phyloP scores from a whole-genome alignment of 306 rosid genomes.

The Comarum palustre region DNA sequence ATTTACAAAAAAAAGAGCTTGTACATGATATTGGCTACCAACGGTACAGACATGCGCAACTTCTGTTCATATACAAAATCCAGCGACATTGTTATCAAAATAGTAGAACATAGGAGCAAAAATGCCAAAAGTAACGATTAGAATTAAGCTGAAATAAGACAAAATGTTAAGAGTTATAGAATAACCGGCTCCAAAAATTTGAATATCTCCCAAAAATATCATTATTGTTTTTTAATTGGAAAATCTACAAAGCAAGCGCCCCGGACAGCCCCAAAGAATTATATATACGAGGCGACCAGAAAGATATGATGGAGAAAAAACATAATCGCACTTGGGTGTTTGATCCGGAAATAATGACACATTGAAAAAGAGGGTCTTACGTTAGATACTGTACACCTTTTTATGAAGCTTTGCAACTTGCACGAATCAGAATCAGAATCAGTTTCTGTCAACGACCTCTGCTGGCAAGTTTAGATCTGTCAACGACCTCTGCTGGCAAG shows the following conservation, averaged over 20 bases:
- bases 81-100: not conserved
- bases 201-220: conserved; percentile 32
- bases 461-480: conserved; percentile 94
- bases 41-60: not conserved
- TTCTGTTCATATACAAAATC: not conserved
- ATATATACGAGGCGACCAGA: conserved; percentile 39
- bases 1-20: not conserved
- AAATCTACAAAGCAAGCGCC: conserved; percentile 39
- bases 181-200: conserved; percentile 30
- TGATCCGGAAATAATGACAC: conserved; percentile 8
- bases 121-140: not conserved
- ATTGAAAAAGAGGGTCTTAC: conserved; percentile 1
- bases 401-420: conserved; percentile 7
- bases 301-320: conserved; percentile 10
- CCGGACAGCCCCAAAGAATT: conserved; percentile 37
- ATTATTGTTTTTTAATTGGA: conserved; percentile 32
- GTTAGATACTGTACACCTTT: conserved; percentile 30
- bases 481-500: conserved; percentile 83
- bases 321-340: not conserved
- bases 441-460: conserved; percentile 70
- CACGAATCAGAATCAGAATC: conserved; percentile 38
- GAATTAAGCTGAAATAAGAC: not conserved
- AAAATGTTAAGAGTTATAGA: not conserved
- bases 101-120: not conserved
- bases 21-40: not conserved